Conservation (phyloP, 805 yeast genomes). For the Myxozyma geophila region DNA sequence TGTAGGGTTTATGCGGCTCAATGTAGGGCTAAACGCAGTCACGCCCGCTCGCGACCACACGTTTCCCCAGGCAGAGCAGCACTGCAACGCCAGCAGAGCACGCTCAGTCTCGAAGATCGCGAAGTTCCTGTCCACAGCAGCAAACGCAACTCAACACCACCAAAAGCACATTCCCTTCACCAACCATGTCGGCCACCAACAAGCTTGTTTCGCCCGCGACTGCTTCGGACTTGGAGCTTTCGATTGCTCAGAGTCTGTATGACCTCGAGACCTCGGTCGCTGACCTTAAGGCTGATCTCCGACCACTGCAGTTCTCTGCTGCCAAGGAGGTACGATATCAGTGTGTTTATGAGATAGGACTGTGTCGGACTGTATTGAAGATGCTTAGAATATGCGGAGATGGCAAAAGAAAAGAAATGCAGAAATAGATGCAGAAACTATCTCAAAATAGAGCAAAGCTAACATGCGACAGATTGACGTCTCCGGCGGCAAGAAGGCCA, state of each 20-base stretch:
- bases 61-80: background rate
- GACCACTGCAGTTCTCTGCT: constrained; percentile 98
- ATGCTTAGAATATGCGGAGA: no score
- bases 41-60: background rate
- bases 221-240: constrained; percentile 98
- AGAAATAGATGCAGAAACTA: background rate
- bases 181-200: constrained; percentile 90
- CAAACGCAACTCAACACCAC: background rate
- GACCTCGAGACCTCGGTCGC: constrained; percentile 94
- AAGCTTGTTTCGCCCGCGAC: constrained; percentile 79
- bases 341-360: no score
- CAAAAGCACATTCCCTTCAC: background rate
- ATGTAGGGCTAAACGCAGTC: constrained; percentile 14
- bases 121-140: background rate
- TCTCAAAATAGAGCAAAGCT: background rate
- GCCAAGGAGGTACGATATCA: constrained; percentile 74
- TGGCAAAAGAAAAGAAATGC: background rate
- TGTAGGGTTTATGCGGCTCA: no score
- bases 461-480: constrained; percentile 68
- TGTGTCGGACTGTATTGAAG: no score
- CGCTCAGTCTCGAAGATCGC: constrained; percentile 7
- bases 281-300: constrained; percentile 96
- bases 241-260: constrained; percentile 97
- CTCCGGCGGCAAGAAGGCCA: constrained; percentile 97
- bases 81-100: background rate